These are phyloP conservation scores for Saccharomyces hybrid DNA, from an alignment of 1,139 yeast species.

Conservation along the genomic window DNA sequence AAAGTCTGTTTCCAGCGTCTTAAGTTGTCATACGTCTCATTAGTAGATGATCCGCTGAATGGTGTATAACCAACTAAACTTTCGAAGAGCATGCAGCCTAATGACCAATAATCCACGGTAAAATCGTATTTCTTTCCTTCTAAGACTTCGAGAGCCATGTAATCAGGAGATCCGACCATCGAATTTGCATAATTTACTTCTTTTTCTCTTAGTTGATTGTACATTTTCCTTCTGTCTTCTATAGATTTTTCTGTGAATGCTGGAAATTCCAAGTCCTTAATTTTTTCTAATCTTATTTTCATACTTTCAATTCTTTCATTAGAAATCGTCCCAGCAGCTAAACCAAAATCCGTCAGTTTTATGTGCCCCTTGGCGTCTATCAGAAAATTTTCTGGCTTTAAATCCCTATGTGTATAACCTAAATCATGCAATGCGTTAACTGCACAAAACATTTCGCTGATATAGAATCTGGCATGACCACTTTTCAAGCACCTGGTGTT, in stretches of 20 bases:
- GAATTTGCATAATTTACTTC: constrained; percentile 83
- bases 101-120: constrained; percentile 97
- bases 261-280: constrained; percentile 61
- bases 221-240: constrained; percentile 78
- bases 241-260: constrained; percentile 60
- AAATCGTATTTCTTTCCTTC: constrained; percentile 91
- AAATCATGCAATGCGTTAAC: constrained; percentile 89
- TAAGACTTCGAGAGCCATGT: constrained; percentile 96
- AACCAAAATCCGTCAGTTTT: constrained; percentile 93
- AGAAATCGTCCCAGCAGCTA: constrained; percentile 94
- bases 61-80: constrained; percentile 95
- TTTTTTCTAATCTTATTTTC: constrained; percentile 76
- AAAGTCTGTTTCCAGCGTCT: constrained; percentile 88
- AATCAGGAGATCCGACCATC: constrained; percentile 96
- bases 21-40: constrained; percentile 89
- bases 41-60: constrained; percentile 86
- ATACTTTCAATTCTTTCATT: constrained; percentile 89
- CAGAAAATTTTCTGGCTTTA: constrained; percentile 93
- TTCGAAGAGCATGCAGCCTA: constrained; percentile 91
- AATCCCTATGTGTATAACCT: constrained; percentile 94
- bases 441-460: constrained; percentile 93
- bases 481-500: constrained; percentile 90
- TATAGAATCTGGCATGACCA: constrained; percentile 90
- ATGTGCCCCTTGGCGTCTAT: constrained; percentile 94
- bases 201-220: constrained; percentile 58